A percentile compares a stretch with the other conserved stretches of the same genome.
Evolutionary conservation across 768 basidiomycete genomes (phyloP).

Genomic region (Tricholoma bakamatsutake): DNA sequence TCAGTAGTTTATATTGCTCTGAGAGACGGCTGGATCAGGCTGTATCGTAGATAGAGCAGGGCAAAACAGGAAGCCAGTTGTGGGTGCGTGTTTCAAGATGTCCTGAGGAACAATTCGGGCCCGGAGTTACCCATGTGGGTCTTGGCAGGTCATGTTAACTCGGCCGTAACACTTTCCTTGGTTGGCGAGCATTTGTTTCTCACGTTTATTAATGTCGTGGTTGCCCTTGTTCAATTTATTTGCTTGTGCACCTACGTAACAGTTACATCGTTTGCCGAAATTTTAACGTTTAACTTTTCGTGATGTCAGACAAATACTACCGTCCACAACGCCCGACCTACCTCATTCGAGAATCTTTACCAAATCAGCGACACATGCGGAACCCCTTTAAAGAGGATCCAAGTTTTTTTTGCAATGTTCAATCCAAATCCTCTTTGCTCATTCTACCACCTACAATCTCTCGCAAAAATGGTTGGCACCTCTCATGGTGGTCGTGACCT

Average conservation of each 20-base stretch:
- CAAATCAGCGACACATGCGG: background rate
- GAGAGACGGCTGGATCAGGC: too few species aligned
- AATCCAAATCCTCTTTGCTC: background rate
- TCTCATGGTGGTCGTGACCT: constrained; percentile 28
- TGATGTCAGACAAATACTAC: background rate
- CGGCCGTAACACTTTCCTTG: too few species aligned
- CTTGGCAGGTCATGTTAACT: too few species aligned
- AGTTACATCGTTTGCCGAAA: background rate
- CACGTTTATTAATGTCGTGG: background rate
- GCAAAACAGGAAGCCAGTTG: too few species aligned
- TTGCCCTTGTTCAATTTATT: background rate
- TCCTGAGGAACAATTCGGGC: background rate
- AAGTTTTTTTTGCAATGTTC: background rate
- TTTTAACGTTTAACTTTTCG: background rate
- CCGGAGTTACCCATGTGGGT: too few species aligned
- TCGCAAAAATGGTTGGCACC: constrained; percentile 21
- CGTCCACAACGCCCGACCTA: background rate
- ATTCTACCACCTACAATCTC: background rate
- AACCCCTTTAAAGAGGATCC: constrained; percentile 5
- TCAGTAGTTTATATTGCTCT: background rate
- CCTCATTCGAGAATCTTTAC: background rate
- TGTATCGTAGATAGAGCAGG: too few species aligned
- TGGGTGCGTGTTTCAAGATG: too few species aligned
- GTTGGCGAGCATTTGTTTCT: background rate
- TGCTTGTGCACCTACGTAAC: background rate